phyloP scores from a whole-genome alignment of 106 monocot species.

The Allium sativum region DNA sequence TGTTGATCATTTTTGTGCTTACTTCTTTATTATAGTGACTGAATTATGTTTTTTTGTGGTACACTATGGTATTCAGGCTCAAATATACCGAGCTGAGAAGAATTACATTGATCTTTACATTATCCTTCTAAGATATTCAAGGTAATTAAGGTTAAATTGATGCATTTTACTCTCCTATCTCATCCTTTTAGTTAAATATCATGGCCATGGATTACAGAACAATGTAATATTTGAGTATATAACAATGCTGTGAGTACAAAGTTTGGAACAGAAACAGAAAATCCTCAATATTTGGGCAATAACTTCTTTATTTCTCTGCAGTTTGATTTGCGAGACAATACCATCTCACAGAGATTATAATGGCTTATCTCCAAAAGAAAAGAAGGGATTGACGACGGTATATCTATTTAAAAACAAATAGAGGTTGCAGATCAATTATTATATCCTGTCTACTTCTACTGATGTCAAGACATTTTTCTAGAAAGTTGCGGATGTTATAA shows the following conservation, averaged over 20 bases:
- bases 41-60: conserved; percentile 1
- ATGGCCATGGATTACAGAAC: no score
- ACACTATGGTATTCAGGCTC: conserved; percentile 46
- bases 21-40: no score
- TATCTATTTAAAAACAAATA: neutral
- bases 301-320: conserved; percentile 19
- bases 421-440: no score
- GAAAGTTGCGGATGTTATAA: conserved; percentile 72
- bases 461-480: conserved; percentile 16
- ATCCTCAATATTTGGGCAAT: neutral
- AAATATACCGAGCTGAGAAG: conserved; percentile 75
- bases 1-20: no score
- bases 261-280: no score
- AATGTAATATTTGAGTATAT: no score
- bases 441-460: no score
- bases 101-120: conserved; percentile 90
- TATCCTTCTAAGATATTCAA: conserved; percentile 87
- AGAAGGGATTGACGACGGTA: conserved; percentile 57
- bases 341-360: conserved; percentile 88
- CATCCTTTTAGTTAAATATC: no score
- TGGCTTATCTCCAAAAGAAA: conserved; percentile 50
- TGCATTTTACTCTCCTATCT: no score
- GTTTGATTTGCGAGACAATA: conserved; percentile 87
- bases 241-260: no score
- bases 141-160: conserved; percentile 24